phyloP scores from a whole-genome alignment of 306 rosid species.

The Potentilla sterilis region DNA sequence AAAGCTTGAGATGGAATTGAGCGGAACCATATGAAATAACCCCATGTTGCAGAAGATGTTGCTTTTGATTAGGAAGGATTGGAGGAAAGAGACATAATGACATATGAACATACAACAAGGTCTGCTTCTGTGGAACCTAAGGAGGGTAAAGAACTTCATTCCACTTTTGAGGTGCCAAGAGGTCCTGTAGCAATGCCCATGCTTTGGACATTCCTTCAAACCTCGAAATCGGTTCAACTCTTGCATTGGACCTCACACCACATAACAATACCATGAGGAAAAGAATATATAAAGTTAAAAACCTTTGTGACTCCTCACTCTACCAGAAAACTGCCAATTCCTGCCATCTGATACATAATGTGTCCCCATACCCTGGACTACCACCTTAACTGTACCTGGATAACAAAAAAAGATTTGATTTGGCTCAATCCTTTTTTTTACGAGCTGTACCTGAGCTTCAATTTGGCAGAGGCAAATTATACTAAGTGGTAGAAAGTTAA shows the following conservation, averaged over 20 bases:
- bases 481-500: background rate
- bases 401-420: background rate
- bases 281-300: background rate
- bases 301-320: background rate
- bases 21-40: background rate
- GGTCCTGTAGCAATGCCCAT: background rate
- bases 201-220: background rate
- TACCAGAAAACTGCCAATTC: background rate
- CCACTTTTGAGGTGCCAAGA: too few species aligned
- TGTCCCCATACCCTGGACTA: background rate
- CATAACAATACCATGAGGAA: background rate
- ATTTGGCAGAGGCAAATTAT: background rate
- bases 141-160: background rate
- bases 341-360: background rate
- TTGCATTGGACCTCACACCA: background rate
- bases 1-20: background rate
- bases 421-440: background rate
- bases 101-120: background rate
- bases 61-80: background rate
- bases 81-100: background rate
- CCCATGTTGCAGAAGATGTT: background rate
- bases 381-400: background rate
- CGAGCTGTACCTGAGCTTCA: background rate
- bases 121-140: background rate
- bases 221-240: background rate